phyloP scores from a whole-genome alignment of 768 basidiomycete genomes.

The Vishniacozyma victoriae region DNA sequence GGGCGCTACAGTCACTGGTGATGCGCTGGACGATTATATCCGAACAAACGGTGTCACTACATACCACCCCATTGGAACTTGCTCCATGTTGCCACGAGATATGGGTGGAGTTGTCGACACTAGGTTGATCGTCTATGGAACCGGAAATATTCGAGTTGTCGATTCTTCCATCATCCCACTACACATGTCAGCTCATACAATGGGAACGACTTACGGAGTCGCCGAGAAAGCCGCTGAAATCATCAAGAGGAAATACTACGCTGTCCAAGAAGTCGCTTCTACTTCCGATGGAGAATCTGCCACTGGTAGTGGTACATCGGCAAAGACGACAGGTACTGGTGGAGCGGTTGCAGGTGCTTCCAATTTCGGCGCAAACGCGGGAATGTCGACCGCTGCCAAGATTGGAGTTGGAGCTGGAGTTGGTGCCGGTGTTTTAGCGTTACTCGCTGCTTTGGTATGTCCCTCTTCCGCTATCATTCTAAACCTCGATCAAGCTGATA shows the following conservation, averaged over 20 bases:
- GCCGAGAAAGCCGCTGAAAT: conserved; percentile 54
- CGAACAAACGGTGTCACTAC: conserved; percentile 37
- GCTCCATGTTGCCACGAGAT: conserved; percentile 56
- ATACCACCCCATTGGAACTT: conserved; percentile 58
- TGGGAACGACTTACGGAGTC: conserved; percentile 48
- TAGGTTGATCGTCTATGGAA: conserved; percentile 57
- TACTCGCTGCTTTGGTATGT: conserved; percentile 27
- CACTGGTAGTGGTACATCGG: conserved; percentile 24
- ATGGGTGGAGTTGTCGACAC: conserved; percentile 59
- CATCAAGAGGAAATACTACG: conserved; percentile 50
- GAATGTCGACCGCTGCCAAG: conserved; percentile 19
- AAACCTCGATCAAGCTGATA: neutral
- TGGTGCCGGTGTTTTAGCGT: conserved; percentile 25
- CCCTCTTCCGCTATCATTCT: too few relatives aligned
- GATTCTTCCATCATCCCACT: conserved; percentile 57
- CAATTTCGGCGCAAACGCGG: neutral
- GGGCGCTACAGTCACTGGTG: conserved; percentile 53
- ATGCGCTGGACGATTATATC: conserved; percentile 53
- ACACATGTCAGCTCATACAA: conserved; percentile 53
- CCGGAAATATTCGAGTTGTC: conserved; percentile 56
- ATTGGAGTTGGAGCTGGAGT: conserved; percentile 35
- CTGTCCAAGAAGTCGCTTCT: neutral
- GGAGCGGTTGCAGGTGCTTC: neutral
- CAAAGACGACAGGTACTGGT: conserved; percentile 1
- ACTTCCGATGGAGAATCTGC: conserved; percentile 8